phyloP scores from a whole-genome alignment of 257 asterid species.

The Eustoma russellianum region DNA sequence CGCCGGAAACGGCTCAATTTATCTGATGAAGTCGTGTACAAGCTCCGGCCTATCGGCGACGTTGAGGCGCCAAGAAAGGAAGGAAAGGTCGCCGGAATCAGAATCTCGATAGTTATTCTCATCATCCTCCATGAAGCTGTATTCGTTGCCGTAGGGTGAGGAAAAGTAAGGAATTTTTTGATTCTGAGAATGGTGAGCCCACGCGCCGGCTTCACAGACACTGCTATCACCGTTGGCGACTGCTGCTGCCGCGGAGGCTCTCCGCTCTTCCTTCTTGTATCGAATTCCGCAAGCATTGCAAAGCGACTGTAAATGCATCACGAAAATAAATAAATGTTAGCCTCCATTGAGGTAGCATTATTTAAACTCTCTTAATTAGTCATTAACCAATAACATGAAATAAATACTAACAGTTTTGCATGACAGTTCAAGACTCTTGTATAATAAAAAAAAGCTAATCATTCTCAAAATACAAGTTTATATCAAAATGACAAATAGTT shows the following conservation, averaged over 20 bases:
- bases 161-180: slow-evolving; percentile 32
- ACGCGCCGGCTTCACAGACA: slow-evolving; percentile 19
- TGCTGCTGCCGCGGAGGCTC: slow-evolving; percentile 87
- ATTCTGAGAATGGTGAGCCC: slow-evolving; percentile 25
- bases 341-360: too few species aligned
- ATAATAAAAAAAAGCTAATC: too few species aligned
- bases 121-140: slow-evolving; percentile 51
- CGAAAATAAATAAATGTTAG: too few species aligned
- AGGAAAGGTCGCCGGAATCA: slow-evolving; percentile 44
- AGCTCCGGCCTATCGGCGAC: slow-evolving; percentile 55
- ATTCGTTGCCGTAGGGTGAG: slow-evolving; percentile 41
- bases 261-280: slow-evolving; percentile 89
- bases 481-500: too few species aligned
- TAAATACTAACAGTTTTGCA: too few species aligned
- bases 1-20: background rate
- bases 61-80: slow-evolving; percentile 72
- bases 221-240: slow-evolving; percentile 10
- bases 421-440: too few species aligned
- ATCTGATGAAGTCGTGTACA: slow-evolving; percentile 73
- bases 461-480: too few species aligned
- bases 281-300: slow-evolving; percentile 99
- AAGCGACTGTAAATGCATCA: slow-evolving; percentile 47
- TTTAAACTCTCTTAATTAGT: too few species aligned
- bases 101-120: slow-evolving; percentile 9
- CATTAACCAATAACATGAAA: too few species aligned